Evolutionary conservation across 768 basidiomycete species (phyloP).

Genomic region (Lactarius deliciosus): DNA sequence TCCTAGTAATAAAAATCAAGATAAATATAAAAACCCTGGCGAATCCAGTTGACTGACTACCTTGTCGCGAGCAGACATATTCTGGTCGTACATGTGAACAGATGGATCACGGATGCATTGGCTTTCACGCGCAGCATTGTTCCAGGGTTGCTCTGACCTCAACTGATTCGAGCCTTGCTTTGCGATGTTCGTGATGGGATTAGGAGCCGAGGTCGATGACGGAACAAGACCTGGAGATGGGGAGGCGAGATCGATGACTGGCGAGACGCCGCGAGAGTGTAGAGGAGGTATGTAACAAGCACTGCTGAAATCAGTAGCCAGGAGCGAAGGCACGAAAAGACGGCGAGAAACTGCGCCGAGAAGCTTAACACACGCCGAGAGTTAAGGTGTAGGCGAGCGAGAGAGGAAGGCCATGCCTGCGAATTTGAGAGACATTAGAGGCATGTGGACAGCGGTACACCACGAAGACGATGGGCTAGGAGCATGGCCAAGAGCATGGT

Average conservation of each 20-base stretch:
- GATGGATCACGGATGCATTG: background rate
- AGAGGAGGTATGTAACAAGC: slow-evolving; percentile 8
- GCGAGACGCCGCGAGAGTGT: background rate
- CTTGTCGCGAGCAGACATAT: slow-evolving; percentile 97
- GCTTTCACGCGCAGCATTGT: slow-evolving; percentile 66
- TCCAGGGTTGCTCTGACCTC: slow-evolving; percentile 84
- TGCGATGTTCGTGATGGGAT: slow-evolving; percentile 71
- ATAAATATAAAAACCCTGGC: too few relatives aligned
- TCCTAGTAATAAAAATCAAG: too few relatives aligned
- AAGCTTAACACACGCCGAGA: background rate
- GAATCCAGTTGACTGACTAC: slow-evolving; percentile 88
- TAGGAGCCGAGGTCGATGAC: slow-evolving; percentile 43
- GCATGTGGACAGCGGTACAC: slow-evolving; percentile 1
- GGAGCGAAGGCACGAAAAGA: slow-evolving; percentile 6
- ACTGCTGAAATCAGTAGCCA: slow-evolving; percentile 8
- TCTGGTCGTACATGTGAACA: slow-evolving; percentile 47
- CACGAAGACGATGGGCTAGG: too few relatives aligned
- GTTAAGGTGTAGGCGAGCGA: background rate
- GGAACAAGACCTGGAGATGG: slow-evolving; percentile 44
- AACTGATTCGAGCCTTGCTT: slow-evolving; percentile 79
- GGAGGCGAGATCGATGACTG: slow-evolving; percentile 17
- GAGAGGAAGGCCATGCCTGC: slow-evolving; percentile 14
- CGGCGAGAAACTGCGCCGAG: slow-evolving; percentile 17
- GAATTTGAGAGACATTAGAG: slow-evolving; percentile 6
- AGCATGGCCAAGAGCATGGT: too few relatives aligned